phyloP scores from a whole-genome alignment of 2,329 filamentous ascomycete genomes.

The Fusarium zealandicum region DNA sequence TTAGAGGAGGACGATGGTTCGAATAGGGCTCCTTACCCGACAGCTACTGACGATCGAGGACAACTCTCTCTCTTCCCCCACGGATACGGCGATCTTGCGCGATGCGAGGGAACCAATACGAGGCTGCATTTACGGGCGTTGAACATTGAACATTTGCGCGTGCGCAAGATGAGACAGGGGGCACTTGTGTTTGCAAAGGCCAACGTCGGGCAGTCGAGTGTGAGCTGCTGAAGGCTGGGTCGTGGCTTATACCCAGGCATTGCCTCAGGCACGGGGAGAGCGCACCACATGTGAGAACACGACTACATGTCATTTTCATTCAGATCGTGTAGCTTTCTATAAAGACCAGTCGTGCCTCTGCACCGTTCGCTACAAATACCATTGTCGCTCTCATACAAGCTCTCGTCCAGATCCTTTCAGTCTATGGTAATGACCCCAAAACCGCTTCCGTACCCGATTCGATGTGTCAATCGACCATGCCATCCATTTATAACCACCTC shows the following conservation, averaged over 20 bases:
- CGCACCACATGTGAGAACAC: conserved; percentile 12
- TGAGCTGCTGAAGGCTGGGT: conserved; percentile 1
- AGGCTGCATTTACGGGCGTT: conserved; percentile 26
- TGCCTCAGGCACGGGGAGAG: conserved; percentile 6
- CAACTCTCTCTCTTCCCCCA: not conserved
- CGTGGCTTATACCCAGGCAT: conserved; percentile 3
- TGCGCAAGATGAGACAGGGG: conserved; percentile 13
- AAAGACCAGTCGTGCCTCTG: conserved; percentile 2
- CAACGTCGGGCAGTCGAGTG: conserved; percentile 1
- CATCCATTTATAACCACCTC: not conserved
- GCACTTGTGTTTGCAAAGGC: conserved; percentile 6
- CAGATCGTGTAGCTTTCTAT: conserved; percentile 10
- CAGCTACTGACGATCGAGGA: not conserved
- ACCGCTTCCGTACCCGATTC: not conserved
- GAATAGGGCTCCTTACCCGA: conserved; percentile 19
- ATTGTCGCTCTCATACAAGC: not conserved
- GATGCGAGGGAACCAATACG: conserved; percentile 2
- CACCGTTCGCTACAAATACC: not conserved
- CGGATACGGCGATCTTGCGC: not conserved
- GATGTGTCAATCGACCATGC: conserved; percentile 1
- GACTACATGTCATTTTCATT: conserved; percentile 14
- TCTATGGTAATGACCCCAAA: conserved; percentile 2
- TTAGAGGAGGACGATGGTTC: conserved; percentile 73
- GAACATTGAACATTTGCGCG: conserved; percentile 3
- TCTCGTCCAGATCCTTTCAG: not conserved